Conservation (phyloP, 768 basidiomycete species). For the Dentipellis fragilis region DNA sequence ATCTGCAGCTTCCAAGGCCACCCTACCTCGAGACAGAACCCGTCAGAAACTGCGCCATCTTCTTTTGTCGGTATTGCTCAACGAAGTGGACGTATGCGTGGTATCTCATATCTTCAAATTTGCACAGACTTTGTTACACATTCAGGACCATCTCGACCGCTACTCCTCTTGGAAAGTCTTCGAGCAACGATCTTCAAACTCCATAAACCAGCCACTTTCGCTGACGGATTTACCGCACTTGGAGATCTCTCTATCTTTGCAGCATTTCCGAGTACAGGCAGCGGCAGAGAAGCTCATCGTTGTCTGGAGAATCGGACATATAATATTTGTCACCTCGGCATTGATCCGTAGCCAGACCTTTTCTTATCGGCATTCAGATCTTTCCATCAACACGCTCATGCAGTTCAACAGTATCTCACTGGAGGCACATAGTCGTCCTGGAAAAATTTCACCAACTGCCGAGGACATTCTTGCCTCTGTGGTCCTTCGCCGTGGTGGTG, state of each 20-base stretch:
- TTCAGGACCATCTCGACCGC: not conserved
- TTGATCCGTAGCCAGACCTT: constrained; percentile 16
- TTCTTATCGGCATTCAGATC: constrained; percentile 19
- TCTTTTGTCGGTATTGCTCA: constrained; percentile 6
- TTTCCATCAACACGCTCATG: constrained; percentile 38
- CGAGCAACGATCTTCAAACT: not conserved
- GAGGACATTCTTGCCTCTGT: constrained; percentile 57
- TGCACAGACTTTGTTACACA: constrained; percentile 7
- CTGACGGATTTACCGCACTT: constrained; percentile 14
- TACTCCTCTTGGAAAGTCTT: not conserved
- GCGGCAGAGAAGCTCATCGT: constrained; percentile 63
- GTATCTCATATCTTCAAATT: constrained; percentile 13
- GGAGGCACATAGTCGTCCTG: constrained; percentile 45
- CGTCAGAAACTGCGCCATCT: constrained; percentile 8
- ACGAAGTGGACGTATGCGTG: constrained; percentile 8
- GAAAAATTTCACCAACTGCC: constrained; percentile 27
- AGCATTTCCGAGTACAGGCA: constrained; percentile 43
- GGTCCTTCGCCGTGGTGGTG: constrained; percentile 32
- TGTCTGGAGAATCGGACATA: constrained; percentile 39
- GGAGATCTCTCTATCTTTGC: constrained; percentile 33
- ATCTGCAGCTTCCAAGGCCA: constrained; percentile 7
- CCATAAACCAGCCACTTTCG: not conserved
- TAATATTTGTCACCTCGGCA: constrained; percentile 28
- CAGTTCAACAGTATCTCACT: constrained; percentile 43
- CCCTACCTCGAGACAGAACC: constrained; percentile 5